phyloP scores from a whole-genome alignment of 106 monocot genomes.

The Acorus gramineus region DNA sequence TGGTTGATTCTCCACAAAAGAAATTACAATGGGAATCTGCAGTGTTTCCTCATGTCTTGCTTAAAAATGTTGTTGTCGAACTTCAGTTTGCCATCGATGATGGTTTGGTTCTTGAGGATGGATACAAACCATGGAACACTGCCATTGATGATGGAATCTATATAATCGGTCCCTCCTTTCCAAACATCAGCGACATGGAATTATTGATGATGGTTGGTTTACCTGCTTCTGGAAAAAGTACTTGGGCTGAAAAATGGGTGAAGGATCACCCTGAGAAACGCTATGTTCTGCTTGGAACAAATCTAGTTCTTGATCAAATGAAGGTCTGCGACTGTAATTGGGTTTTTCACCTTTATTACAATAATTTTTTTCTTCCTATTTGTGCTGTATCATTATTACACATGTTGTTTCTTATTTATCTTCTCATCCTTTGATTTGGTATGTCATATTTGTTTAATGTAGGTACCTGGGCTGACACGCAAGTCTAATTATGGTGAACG shows the following conservation, averaged over 20 bases:
- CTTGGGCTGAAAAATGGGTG: slow-evolving; percentile 71
- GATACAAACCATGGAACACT: slow-evolving; percentile 55
- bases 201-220: slow-evolving; percentile 75
- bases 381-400: background rate
- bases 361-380: background rate
- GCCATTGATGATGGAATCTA: slow-evolving; percentile 46
- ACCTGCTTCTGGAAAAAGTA: slow-evolving; percentile 65
- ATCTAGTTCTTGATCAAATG: slow-evolving; percentile 63
- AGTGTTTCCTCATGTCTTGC: slow-evolving; percentile 57
- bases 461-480: slow-evolving; percentile 65
- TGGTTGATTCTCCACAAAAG: slow-evolving; percentile 12
- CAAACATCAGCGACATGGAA: slow-evolving; percentile 27
- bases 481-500: slow-evolving; percentile 69
- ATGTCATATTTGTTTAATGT: background rate
- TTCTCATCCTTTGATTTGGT: background rate
- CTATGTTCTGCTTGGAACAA: slow-evolving; percentile 64
- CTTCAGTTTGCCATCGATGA: slow-evolving; percentile 46
- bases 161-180: slow-evolving; percentile 37
- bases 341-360: background rate
- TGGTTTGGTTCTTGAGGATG: slow-evolving; percentile 39
- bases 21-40: slow-evolving; percentile 37
- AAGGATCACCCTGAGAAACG: slow-evolving; percentile 55
- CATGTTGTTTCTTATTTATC: background rate
- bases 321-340: slow-evolving; percentile 27
- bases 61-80: slow-evolving; percentile 69